These are phyloP conservation scores for Mimosa bimucronata DNA, from an alignment of 306 rosid genomes.

Conservation along the genomic window DNA sequence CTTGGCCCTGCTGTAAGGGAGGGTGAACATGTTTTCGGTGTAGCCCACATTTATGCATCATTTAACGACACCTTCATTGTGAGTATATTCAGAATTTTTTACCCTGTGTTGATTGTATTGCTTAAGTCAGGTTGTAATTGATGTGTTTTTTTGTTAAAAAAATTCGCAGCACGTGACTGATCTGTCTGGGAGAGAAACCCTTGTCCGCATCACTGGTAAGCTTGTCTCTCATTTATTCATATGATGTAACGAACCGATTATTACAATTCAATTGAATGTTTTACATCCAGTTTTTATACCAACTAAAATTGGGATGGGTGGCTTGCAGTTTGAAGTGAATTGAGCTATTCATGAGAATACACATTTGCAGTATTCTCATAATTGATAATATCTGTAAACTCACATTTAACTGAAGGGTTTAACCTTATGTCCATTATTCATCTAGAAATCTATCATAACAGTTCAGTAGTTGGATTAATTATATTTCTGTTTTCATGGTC, in stretches of 20 bases:
- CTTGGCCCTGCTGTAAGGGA: slow-evolving; percentile 86
- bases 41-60: slow-evolving; percentile 82
- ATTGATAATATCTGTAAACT: too few relatives aligned
- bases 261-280: not conserved
- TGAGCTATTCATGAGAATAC: not conserved
- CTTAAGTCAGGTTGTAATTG: not conserved
- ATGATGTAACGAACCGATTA: not conserved
- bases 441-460: too few relatives aligned
- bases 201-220: slow-evolving; percentile 81
- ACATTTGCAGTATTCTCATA: not conserved
- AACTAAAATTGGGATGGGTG: not conserved
- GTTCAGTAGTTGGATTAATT: not conserved
- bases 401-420: not conserved
- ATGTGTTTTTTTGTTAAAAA: not conserved
- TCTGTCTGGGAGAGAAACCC: slow-evolving; percentile 89
- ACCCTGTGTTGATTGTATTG: not conserved
- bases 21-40: slow-evolving; percentile 89
- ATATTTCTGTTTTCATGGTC: not conserved
- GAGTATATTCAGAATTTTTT: slow-evolving; percentile 41
- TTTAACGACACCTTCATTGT: slow-evolving; percentile 90
- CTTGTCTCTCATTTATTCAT: not conserved
- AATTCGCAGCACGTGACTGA: slow-evolving; percentile 78
- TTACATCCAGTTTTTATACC: not conserved
- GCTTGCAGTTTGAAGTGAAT: not conserved
- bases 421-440: not conserved